phyloP scores from a whole-genome alignment of 352 stramenopile species.

The Phytophthora ramorum region DNA sequence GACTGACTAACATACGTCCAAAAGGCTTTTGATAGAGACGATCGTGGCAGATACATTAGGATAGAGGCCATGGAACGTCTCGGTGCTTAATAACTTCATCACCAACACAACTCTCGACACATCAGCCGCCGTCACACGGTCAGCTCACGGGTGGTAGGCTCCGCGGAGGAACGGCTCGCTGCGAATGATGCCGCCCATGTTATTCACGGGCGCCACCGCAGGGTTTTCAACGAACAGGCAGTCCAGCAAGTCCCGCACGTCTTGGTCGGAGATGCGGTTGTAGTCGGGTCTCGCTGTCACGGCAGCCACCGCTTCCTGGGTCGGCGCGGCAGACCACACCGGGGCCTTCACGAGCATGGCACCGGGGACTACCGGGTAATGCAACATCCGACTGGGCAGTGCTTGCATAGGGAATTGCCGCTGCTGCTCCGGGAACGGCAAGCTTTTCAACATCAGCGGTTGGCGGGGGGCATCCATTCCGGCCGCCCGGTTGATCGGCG shows the following conservation, averaged over 20 bases:
- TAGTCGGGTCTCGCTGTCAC: constrained; percentile 19
- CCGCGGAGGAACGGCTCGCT: constrained; percentile 37
- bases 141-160: constrained; percentile 34
- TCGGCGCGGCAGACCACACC: constrained; percentile 22
- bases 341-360: constrained; percentile 36
- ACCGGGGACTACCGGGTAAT: constrained; percentile 31
- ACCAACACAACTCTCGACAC: constrained; percentile 26
- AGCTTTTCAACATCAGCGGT: constrained; percentile 26
- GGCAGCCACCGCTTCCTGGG: constrained; percentile 9
- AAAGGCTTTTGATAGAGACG: neutral
- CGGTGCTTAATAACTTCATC: constrained; percentile 34
- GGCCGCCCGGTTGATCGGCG: constrained; percentile 4
- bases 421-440: constrained; percentile 26
- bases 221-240: constrained; percentile 47
- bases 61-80: constrained; percentile 18
- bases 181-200: constrained; percentile 36
- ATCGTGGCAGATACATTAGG: constrained; percentile 25
- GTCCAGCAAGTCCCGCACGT: constrained; percentile 49
- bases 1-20: constrained; percentile 9
- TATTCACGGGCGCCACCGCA: constrained; percentile 23
- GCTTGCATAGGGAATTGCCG: constrained; percentile 26
- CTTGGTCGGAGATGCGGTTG: constrained; percentile 45
- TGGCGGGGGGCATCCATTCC: constrained; percentile 15
- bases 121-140: neutral
- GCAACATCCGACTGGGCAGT: constrained; percentile 14